Base-by-base conservation (phyloP, 805 yeast species). In the Wickerhamiella azyma region DNA sequence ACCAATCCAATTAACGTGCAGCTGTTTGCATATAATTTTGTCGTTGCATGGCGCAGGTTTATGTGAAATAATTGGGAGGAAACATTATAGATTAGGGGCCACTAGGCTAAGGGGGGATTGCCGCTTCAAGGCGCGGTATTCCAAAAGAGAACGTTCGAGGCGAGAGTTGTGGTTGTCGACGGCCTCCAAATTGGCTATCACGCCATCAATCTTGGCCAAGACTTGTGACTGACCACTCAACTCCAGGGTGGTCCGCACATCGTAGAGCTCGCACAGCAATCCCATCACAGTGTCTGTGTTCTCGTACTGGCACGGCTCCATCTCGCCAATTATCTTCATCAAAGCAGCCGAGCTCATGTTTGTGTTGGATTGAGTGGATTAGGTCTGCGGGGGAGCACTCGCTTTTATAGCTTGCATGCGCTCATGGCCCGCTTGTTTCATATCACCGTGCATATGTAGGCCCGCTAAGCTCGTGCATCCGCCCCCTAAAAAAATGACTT, bases 81-180 rank as follows among this genome's bases (percentile, higher is more conserved):
- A 14, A 26, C 13, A 40, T 32, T 21, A 40, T 19, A 40, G 29
- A 18, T 39, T 39, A n/a, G 37, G 10, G 16, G 43, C 16, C 8
- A 21, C 16, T 9, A 29, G 36, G n/a, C 16, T 13, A 9, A n/a
- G 29, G 5, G 14, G 29, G 14, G 37, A 30, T 11, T 29, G 32
- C 11, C 43, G 43, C 26, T 40, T 40, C 18, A 40, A 18, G 3
- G 37, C 14, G 13, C 43, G 21, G 29, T 40, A 40, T n/a, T 40
- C 43, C 8, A 40, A 28, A 10, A 40, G 32, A 8, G 14, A 40
- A 17, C 10, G 30, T 21, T 40, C 43, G 3, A 40, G 21, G 13
- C 29, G 43, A 10, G 43, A 40, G 29, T 41, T 41, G 14, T 41
- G 45, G 14, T 21, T 16, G 13, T 41, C 45, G 2, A 41, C 45